Evolutionary conservation across 1,139 yeast genomes (phyloP).

Genomic region (Debaryomycetaceae sp.): DNA sequence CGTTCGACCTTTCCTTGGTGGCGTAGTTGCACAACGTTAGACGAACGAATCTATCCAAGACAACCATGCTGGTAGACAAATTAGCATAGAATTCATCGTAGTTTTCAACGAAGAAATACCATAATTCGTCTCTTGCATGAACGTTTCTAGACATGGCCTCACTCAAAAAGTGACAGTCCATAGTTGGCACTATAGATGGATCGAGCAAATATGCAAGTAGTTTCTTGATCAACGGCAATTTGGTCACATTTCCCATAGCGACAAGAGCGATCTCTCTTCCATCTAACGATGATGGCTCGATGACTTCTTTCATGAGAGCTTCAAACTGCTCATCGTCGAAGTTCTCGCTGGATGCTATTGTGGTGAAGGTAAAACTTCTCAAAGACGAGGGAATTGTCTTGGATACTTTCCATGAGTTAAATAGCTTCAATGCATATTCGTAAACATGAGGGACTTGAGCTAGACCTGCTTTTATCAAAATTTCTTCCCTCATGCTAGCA

Average conservation of each 20-base stretch:
- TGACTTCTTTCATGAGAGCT: constrained; percentile 46
- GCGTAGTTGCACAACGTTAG: constrained; percentile 48
- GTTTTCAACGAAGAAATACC: constrained; percentile 55
- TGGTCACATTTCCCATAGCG: constrained; percentile 58
- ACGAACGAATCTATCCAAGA: constrained; percentile 62
- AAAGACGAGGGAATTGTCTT: constrained; percentile 51
- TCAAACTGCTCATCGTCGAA: constrained; percentile 43
- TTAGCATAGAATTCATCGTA: constrained; percentile 46
- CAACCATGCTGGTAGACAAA: constrained; percentile 55
- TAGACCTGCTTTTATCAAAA: constrained; percentile 52
- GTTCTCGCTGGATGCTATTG: constrained; percentile 44
- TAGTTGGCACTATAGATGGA: constrained; percentile 51
- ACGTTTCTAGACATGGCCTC: constrained; percentile 51
- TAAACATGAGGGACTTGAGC: constrained; percentile 49
- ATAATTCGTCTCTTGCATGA: constrained; percentile 45
- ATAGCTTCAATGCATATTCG: constrained; percentile 40
- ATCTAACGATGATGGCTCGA: constrained; percentile 59
- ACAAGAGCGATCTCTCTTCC: constrained; percentile 62
- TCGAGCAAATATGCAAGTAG: constrained; percentile 40
- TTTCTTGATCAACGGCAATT: constrained; percentile 29
- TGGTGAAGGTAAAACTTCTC: constrained; percentile 49
- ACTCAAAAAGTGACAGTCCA: constrained; percentile 66
- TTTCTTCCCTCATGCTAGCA: constrained; percentile 48
- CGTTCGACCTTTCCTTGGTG: constrained; percentile 37
- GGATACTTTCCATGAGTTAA: constrained; percentile 30